These are phyloP conservation scores for Cercospora citrullina DNA, from an alignment of 2,329 filamentous ascomycete species.

Conservation along the genomic window DNA sequence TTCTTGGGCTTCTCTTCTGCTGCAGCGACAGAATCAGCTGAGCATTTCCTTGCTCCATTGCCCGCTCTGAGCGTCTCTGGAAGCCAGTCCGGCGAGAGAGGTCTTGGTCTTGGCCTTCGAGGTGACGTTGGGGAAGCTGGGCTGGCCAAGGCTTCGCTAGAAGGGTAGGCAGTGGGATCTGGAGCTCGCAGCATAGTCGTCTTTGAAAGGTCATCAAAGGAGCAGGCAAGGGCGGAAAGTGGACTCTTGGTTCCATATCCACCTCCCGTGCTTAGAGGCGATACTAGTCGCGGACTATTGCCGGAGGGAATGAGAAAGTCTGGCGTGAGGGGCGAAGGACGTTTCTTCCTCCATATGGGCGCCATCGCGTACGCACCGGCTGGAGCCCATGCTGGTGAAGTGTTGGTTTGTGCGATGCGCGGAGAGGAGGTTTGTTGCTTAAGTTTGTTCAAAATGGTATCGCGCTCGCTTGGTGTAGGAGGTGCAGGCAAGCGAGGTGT, in stretches of 20 bases:
- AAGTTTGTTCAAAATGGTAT: not conserved
- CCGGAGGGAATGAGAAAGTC: not conserved
- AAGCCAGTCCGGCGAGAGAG: conserved; percentile 5
- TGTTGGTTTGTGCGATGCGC: not conserved
- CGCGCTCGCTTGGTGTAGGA: not conserved
- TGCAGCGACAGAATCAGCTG: not conserved
- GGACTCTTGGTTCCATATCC: not conserved
- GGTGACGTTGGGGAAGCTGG: not conserved
- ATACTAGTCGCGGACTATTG: not conserved
- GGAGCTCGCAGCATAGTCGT: not conserved
- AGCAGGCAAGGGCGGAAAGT: not conserved
- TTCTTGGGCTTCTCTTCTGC: not conserved
- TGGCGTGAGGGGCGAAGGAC: not conserved
- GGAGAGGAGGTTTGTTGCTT: not conserved
- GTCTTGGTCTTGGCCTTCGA: not conserved
- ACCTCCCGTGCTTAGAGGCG: not conserved
- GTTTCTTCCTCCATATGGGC: conserved; percentile 12
- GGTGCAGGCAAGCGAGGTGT: not conserved
- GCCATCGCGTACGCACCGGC: conserved; percentile 5
- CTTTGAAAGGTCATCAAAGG: not conserved
- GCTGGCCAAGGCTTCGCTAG: not conserved
- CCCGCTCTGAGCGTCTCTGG: conserved; percentile 8
- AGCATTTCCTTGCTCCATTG: not conserved
- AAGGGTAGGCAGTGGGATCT: not conserved
- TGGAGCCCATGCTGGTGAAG: conserved; percentile 2